Evolutionary conservation across 305 asterid species (phyloP).

Genomic region (Fraxinus paxiana): DNA sequence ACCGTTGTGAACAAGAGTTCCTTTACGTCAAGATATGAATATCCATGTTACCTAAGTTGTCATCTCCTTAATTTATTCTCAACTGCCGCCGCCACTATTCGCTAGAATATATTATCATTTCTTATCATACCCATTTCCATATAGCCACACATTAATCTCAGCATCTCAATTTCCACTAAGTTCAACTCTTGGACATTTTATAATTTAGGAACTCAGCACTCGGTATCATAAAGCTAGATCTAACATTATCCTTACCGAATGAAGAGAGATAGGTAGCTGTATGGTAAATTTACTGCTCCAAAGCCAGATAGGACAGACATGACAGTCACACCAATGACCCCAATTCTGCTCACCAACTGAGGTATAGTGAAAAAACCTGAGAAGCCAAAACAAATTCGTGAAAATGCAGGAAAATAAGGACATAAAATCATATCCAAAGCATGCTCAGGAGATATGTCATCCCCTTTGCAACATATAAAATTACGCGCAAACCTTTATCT

Average conservation of each 20-base stretch:
- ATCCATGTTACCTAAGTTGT: background rate
- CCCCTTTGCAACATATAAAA: slow-evolving; percentile 5
- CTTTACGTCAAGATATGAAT: background rate
- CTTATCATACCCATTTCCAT: background rate
- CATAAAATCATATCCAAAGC: background rate
- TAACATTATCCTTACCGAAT: slow-evolving; percentile 55
- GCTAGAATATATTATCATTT: background rate
- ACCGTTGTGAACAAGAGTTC: background rate
- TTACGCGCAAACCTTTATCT: slow-evolving; percentile 60
- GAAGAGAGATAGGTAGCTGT: slow-evolving; percentile 89
- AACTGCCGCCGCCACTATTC: background rate
- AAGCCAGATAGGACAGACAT: slow-evolving; percentile 93
- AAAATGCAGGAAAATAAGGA: background rate
- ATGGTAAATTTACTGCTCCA: slow-evolving; percentile 97
- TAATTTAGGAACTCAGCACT: background rate
- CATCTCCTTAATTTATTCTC: background rate
- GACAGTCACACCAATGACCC: slow-evolving; percentile 93
- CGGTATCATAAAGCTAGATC: background rate
- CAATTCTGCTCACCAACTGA: slow-evolving; percentile 92
- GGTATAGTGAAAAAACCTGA: slow-evolving; percentile 94
- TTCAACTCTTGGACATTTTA: background rate
- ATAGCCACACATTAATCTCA: background rate
- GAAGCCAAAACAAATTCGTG: slow-evolving; percentile 14
- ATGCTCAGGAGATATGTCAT: slow-evolving; percentile 1
- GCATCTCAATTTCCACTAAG: background rate